phyloP scores from a whole-genome alignment of 1,284 basidiomycete genomes.

The Cryptococcus hybrid region DNA sequence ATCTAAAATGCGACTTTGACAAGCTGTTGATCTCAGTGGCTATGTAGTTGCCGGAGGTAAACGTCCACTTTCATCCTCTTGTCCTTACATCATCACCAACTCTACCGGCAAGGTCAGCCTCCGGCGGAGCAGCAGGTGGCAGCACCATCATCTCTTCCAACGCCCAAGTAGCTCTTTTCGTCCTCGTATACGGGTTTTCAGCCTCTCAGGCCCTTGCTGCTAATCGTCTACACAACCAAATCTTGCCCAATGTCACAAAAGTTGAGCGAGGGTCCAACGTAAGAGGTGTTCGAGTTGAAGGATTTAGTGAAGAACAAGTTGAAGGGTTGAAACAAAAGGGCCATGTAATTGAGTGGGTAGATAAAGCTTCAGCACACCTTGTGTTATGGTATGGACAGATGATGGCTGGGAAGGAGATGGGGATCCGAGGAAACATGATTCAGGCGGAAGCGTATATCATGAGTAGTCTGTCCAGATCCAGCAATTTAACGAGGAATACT shows the following conservation, averaged over 20 bases:
- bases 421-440: conserved; percentile 35
- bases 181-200: conserved; percentile 31
- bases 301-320: conserved; percentile 21
- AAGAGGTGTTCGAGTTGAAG: conserved; percentile 21
- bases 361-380: conserved; percentile 22
- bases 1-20: background rate
- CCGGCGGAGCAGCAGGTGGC: conserved; percentile 43
- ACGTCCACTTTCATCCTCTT: conserved; percentile 40
- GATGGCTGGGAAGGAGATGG: conserved; percentile 23
- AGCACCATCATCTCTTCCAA: conserved; percentile 44
- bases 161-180: conserved; percentile 34
- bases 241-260: conserved; percentile 31
- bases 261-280: conserved; percentile 23
- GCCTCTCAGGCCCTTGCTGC: conserved; percentile 27
- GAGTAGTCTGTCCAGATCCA: too few species aligned
- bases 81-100: conserved; percentile 39
- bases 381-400: conserved; percentile 22
- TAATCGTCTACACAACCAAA: conserved; percentile 41
- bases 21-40: too few species aligned
- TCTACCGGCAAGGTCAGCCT: conserved; percentile 11
- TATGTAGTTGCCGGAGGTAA: conserved; percentile 29
- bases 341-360: conserved; percentile 30
- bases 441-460: conserved; percentile 20
- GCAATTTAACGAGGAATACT: too few species aligned
- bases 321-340: conserved; percentile 24